phyloP scores from a whole-genome alignment of 1,284 basidiomycete species.

The Trametes hirsuta region DNA sequence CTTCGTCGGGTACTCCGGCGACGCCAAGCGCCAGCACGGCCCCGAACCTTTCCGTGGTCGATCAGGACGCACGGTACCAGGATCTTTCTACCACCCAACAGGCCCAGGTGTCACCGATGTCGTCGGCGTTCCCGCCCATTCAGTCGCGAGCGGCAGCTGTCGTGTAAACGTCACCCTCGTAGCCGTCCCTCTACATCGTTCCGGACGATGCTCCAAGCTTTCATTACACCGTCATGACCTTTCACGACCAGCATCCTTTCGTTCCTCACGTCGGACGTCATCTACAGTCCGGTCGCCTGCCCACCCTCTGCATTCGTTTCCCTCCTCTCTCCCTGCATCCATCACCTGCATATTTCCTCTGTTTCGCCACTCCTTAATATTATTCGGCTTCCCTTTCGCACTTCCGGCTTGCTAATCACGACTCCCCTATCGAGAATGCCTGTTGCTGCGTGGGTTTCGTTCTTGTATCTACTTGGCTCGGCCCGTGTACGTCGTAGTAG shows the following conservation, averaged over 20 bases:
- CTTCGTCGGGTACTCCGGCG: conserved; percentile 51
- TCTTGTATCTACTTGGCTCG: conserved; percentile 4
- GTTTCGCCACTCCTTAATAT: conserved; percentile 16
- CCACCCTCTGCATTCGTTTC: conserved; percentile 1
- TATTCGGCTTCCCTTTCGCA: conserved; percentile 7
- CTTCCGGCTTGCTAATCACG: conserved; percentile 15
- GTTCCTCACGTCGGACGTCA: background rate
- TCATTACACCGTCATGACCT: conserved; percentile 15
- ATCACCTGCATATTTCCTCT: background rate
- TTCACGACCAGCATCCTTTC: conserved; percentile 18
- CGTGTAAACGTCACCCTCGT: conserved; percentile 14
- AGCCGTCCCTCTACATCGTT: background rate
- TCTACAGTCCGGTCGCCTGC: conserved; percentile 5
- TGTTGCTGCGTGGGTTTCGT: background rate
- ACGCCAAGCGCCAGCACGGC: conserved; percentile 53
- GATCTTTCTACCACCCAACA: conserved; percentile 40
- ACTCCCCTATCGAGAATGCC: background rate
- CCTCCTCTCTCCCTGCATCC: background rate
- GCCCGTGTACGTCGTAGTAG: conserved; percentile 12
- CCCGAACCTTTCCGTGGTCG: conserved; percentile 27
- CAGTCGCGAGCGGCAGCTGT: conserved; percentile 32
- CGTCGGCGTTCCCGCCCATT: conserved; percentile 65
- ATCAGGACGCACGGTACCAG: conserved; percentile 26
- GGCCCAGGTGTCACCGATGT: conserved; percentile 72
- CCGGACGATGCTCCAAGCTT: background rate